Evolutionary conservation across 768 basidiomycete genomes (phyloP), one percentile per base, ranked within the genome.

Genomic region (Pleurotus citrinopileatus): DNA sequence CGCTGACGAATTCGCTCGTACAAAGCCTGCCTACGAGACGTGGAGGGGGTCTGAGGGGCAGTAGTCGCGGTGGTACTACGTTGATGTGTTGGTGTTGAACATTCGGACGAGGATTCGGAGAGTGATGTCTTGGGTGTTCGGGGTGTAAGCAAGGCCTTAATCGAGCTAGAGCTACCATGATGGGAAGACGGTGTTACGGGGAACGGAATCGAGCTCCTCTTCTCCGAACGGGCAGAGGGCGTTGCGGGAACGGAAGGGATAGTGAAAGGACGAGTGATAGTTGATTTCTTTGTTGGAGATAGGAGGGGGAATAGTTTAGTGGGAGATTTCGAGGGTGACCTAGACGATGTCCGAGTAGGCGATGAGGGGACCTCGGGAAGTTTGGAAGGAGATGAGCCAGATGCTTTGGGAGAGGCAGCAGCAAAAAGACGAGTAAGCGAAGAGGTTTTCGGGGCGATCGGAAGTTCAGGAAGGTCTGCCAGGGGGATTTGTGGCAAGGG

Each of bases 1-100:
- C 81, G 79, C 61, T 87, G 85, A 15, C 86, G 85, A 42, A 93
- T 73, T 36, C 91, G 87, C 59, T 93, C 91, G 60, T 89, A 90
- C 1, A 94, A 72, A 6, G 91, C 91, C 61, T 85, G 83, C 42
- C 91, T 79, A 40, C 91, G 80, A 29, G 91, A 87, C 29, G 84
- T 84, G 13, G 81, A 81, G 1, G 90, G 89, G 4, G 89, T 91
- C 58, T 81, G 69, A 3, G 86, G 80, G 23, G 79, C 77, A 1
- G 87, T 86, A 40, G 70, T 59, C 1, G 83, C 81, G 45, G 73
- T 66, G 27, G 74, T 44, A 12, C 83, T 86, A 50, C 75, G 74
- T 64, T 87, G 87, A 58, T 80, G 85, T 36, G 76, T 74, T 17
- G 89, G 88, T 0, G 89, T 92, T 2, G 78, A 81, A 13, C 87